These are phyloP conservation scores for Pyrenophora teres DNA, from an alignment of 2,329 filamentous ascomycete species.

Conservation along the genomic window DNA sequence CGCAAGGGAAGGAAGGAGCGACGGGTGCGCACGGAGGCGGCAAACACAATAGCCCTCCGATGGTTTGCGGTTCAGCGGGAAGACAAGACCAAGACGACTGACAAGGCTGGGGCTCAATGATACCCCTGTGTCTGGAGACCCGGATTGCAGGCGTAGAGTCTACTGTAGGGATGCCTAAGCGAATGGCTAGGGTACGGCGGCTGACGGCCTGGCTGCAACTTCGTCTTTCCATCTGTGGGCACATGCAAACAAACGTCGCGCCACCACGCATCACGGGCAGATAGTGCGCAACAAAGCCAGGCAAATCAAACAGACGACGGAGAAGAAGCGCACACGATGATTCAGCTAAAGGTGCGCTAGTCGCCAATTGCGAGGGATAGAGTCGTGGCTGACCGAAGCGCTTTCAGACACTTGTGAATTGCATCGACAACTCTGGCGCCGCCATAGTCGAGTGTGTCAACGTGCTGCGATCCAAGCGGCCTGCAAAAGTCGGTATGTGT, in stretches of 20 bases:
- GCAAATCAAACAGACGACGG: not conserved
- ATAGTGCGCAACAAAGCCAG: slow-evolving; percentile 4
- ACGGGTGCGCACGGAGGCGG: slow-evolving; percentile 31
- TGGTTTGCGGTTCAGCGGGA: slow-evolving; percentile 25
- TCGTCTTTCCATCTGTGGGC: slow-evolving; percentile 4
- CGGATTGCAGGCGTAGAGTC: slow-evolving; percentile 7
- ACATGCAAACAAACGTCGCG: slow-evolving; percentile 3
- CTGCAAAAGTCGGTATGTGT: slow-evolving; percentile 81
- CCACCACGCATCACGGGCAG: slow-evolving; percentile 15
- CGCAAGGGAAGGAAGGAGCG: slow-evolving; percentile 31
- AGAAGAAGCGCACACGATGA: slow-evolving; percentile 35
- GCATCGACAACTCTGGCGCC: slow-evolving; percentile 99
- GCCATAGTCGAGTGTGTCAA: slow-evolving; percentile 96
- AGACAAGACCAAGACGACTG: slow-evolving; percentile 4
- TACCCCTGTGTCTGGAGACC: slow-evolving; percentile 11
- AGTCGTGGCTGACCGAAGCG: slow-evolving; percentile 59
- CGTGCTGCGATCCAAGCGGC: slow-evolving; percentile 86
- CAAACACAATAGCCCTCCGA: slow-evolving; percentile 20
- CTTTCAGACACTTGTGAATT: slow-evolving; percentile 86
- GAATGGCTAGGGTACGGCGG: slow-evolving; percentile 2
- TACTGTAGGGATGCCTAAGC: slow-evolving; percentile 13
- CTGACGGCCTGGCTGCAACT: slow-evolving; percentile 1
- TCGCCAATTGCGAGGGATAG: slow-evolving; percentile 3
- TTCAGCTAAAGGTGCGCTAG: slow-evolving; percentile 45
- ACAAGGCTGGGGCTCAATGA: slow-evolving; percentile 21